Evolutionary conservation across 2,329 filamentous ascomycete genomes (phyloP).

Genomic region (Podosphaera aphanis): DNA sequence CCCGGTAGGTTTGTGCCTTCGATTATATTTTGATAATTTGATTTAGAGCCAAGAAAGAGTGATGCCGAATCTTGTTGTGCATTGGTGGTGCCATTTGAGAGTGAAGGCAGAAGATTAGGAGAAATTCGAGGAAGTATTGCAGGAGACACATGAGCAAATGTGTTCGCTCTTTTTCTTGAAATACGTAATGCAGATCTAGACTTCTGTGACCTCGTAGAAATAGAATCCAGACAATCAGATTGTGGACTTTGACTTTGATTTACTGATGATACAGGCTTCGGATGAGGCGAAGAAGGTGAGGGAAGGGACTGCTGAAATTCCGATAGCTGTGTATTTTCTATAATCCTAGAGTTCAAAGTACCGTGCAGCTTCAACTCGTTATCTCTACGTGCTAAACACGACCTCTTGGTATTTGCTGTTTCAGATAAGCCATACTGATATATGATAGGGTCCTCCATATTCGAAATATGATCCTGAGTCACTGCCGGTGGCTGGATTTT

Average conservation of each 20-base stretch:
- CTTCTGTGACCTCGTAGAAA: constrained; percentile 23
- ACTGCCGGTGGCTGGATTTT: constrained; percentile 24
- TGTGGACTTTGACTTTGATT: constrained; percentile 27
- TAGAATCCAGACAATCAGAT: constrained; percentile 27
- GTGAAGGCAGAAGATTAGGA: constrained; percentile 75
- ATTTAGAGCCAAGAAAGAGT: constrained; percentile 75
- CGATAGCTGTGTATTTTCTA: constrained; percentile 3
- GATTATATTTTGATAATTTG: constrained; percentile 92
- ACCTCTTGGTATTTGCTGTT: constrained; percentile 29
- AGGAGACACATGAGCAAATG: constrained; percentile 59
- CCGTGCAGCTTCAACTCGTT: constrained; percentile 26
- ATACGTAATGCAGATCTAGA: constrained; percentile 30
- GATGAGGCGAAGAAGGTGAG: constrained; percentile 18
- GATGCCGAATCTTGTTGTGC: constrained; percentile 36
- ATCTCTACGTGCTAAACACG: constrained; percentile 26
- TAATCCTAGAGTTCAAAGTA: constrained; percentile 29
- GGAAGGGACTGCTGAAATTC: constrained; percentile 19
- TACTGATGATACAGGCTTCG: constrained; percentile 14
- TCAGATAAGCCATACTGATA: constrained; percentile 54
- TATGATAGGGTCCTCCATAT: constrained; percentile 29
- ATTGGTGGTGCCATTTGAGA: constrained; percentile 36
- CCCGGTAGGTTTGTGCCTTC: constrained; percentile 82
- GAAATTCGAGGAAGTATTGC: constrained; percentile 76
- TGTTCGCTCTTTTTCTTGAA: constrained; percentile 47
- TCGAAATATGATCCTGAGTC: constrained; percentile 18